These are phyloP conservation scores for Westerdykella ornata DNA, from an alignment of 2,329 filamentous ascomycete genomes.

Conservation along the genomic window DNA sequence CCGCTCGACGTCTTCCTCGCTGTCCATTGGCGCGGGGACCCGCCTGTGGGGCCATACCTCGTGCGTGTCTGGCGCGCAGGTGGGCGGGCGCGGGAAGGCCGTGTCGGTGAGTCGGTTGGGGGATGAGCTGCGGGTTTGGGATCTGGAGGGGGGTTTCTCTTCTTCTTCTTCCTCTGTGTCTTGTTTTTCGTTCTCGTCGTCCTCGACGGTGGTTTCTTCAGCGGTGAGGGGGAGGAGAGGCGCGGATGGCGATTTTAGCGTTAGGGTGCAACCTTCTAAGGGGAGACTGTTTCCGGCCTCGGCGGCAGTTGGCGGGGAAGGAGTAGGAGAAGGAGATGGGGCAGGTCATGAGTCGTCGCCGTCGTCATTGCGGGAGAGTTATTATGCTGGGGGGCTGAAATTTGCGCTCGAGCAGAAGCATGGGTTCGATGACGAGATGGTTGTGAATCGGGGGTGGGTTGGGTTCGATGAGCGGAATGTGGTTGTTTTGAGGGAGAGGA, in stretches of 20 bases:
- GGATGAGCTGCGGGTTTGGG: constrained; percentile 68
- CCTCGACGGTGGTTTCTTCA: constrained; percentile 7
- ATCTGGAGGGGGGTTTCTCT: constrained; percentile 65
- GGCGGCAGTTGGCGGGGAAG: constrained; percentile 24
- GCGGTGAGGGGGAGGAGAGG: constrained; percentile 29
- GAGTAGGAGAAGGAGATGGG: constrained; percentile 7
- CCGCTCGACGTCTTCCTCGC: constrained; percentile 58
- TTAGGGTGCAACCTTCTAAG: constrained; percentile 42
- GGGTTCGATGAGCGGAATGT: constrained; percentile 90
- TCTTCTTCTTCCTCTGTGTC: constrained; percentile 36
- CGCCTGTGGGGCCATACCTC: constrained; percentile 89
- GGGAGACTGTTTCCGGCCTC: background rate
- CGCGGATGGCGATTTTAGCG: constrained; percentile 46
- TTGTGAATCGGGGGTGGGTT: constrained; percentile 57
- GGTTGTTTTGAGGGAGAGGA: constrained; percentile 70
- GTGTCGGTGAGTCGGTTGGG: constrained; percentile 82
- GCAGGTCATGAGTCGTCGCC: too few species aligned
- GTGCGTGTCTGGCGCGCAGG: constrained; percentile 76
- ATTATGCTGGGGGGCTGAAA: constrained; percentile 28
- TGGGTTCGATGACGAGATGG: constrained; percentile 31
- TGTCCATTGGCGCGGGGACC: constrained; percentile 66
- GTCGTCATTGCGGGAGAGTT: constrained; percentile 18
- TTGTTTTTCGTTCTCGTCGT: too few species aligned
- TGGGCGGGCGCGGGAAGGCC: constrained; percentile 77
- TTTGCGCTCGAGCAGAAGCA: constrained; percentile 28